Percentiles rank a stretch among this genome's conserved stretches.
phyloP scores from a whole-genome alignment of 805 yeast species.

The Starmerella bombicola region DNA sequence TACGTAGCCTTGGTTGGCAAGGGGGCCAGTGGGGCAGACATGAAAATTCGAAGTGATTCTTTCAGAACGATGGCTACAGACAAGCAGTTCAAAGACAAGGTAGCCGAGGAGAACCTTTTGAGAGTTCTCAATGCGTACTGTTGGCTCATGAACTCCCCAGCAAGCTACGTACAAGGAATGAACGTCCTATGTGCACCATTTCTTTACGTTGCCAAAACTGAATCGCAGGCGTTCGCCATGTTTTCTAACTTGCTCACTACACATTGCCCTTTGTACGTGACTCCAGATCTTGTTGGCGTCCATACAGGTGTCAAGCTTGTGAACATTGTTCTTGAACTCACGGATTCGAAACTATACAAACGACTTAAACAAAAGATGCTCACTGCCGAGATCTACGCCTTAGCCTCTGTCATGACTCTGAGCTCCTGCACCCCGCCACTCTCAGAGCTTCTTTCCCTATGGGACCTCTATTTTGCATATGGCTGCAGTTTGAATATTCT shows the following conservation, averaged over 20 bases:
- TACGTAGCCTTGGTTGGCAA: constrained; percentile 43
- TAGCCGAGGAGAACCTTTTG: constrained; percentile 54
- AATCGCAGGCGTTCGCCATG: constrained; percentile 72
- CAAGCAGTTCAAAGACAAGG: constrained; percentile 46
- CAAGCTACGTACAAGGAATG: constrained; percentile 66
- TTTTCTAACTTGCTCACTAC: constrained; percentile 48
- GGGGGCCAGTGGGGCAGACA: constrained; percentile 48
- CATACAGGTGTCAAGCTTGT: constrained; percentile 61
- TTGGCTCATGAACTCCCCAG: constrained; percentile 27
- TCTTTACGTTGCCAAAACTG: constrained; percentile 60
- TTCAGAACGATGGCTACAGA: constrained; percentile 77
- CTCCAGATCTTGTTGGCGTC: constrained; percentile 68
- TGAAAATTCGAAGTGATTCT: constrained; percentile 73
- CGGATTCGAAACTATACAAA: constrained; percentile 58
- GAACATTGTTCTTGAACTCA: constrained; percentile 56
- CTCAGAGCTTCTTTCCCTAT: constrained; percentile 55
- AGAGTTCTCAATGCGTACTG: constrained; percentile 67
- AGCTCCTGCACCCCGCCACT: constrained; percentile 85
- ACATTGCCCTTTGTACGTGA: constrained; percentile 65
- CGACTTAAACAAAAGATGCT: constrained; percentile 50
- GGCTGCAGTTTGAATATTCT: constrained; percentile 81
- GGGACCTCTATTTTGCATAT: constrained; percentile 88
- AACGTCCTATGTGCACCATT: constrained; percentile 78
- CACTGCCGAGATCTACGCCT: constrained; percentile 77
- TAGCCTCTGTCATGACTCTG: constrained; percentile 56